A percentile compares a stretch with the other conserved stretches of the same genome.
Conservation (phyloP, 2,329 filamentous ascomycete genomes). For the Penicillium brasilianum region DNA sequence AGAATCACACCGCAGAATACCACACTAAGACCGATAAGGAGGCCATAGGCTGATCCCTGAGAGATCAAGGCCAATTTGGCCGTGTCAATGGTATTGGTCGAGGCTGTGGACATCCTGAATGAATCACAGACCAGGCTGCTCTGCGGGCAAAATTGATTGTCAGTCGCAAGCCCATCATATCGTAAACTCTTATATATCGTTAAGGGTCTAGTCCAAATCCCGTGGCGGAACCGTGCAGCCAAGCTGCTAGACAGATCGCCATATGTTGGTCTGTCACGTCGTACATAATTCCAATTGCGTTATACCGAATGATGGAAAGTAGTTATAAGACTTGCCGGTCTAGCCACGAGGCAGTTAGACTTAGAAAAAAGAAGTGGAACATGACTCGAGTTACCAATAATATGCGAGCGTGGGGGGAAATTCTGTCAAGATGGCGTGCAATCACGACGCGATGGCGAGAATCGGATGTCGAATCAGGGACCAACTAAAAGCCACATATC, state of each 20-base stretch:
- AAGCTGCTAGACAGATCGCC: not conserved
- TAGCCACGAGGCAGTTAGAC: not conserved
- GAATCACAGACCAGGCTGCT: not conserved
- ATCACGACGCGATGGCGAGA: conserved; percentile 13
- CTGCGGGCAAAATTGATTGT: not conserved
- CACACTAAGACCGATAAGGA: conserved; percentile 56
- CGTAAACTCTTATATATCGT: not conserved
- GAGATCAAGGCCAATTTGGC: conserved; percentile 32
- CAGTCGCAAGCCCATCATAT: not conserved
- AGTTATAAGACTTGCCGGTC: not conserved
- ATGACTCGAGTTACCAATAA: not conserved
- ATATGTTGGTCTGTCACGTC: not conserved
- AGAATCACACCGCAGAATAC: conserved; percentile 56
- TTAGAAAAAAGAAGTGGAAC: not conserved
- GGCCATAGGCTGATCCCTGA: conserved; percentile 49
- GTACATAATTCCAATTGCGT: not conserved
- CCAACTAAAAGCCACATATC: not conserved
- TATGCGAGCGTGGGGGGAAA: not conserved
- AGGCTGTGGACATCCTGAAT: conserved; percentile 17
- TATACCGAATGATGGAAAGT: not conserved
- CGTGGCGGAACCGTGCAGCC: not conserved
- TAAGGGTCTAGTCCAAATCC: not conserved
- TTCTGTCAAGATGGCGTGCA: conserved; percentile 18
- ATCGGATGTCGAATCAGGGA: conserved; percentile 8
- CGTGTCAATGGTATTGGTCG: conserved; percentile 15